Percentiles rank a stretch among this genome's conserved stretches.
phyloP scores from a whole-genome alignment of 139 green algal species.

The Limnomonas spitsbergensis region DNA sequence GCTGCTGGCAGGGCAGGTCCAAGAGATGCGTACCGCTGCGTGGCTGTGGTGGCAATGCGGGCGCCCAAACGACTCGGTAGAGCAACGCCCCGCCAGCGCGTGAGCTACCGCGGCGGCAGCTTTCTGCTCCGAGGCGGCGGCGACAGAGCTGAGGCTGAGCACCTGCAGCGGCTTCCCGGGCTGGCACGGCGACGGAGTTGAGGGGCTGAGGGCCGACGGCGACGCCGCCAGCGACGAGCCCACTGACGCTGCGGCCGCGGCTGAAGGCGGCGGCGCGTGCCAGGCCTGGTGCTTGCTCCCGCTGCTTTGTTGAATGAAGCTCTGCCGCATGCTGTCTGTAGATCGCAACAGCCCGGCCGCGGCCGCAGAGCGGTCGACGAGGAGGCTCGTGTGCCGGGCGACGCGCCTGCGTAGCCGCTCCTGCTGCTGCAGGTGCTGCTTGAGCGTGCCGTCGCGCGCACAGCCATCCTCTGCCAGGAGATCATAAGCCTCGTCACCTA shows the following conservation, averaged over 20 bases:
- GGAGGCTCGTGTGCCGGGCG: not conserved
- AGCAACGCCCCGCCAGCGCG: not conserved
- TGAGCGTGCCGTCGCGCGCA: not conserved
- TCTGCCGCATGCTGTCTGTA: not conserved
- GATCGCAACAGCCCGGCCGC: not conserved
- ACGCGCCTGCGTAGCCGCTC: not conserved
- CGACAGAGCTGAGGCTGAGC: not conserved
- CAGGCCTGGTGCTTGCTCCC: not conserved
- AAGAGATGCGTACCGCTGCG: not conserved
- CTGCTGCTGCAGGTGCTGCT: constrained; percentile 1
- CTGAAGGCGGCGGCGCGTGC: too few relatives aligned
- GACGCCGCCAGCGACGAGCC: not conserved
- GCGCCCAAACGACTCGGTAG: not conserved
- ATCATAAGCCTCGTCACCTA: not conserved
- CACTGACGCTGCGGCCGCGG: not conserved
- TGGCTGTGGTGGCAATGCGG: not conserved
- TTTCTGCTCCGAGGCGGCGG: not conserved
- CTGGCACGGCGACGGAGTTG: not conserved
- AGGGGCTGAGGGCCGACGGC: not conserved
- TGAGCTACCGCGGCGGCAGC: not conserved
- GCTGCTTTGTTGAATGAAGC: not conserved
- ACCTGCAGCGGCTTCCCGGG: not conserved
- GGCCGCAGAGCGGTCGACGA: not conserved
- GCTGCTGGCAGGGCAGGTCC: not conserved
- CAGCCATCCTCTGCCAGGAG: not conserved